Conservation (phyloP, 176 grass and related monocot genomes). For the Aechmea fasciata region DNA sequence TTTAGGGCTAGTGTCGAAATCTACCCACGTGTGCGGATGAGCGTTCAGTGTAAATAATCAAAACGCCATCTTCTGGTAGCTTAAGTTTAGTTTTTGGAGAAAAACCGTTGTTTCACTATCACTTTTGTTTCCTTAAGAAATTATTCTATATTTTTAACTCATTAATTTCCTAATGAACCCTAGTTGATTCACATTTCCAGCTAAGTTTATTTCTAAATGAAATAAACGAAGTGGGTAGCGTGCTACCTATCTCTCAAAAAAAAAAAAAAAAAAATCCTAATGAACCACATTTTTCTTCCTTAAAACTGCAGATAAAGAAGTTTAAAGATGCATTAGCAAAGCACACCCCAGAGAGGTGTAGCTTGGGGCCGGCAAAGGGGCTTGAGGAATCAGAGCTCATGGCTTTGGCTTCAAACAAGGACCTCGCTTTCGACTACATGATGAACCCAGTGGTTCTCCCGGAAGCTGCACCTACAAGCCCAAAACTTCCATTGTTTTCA, state of each 20-base stretch:
- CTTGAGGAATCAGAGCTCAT: slow-evolving; percentile 66
- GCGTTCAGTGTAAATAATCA: too few species aligned
- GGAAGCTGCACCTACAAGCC: slow-evolving; percentile 3
- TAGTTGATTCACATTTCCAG: too few species aligned
- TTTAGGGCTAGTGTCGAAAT: too few species aligned
- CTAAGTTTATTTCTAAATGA: too few species aligned
- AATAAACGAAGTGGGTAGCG: too few species aligned
- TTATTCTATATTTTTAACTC: too few species aligned
- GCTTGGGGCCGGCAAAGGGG: slow-evolving; percentile 59
- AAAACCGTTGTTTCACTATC: background rate
- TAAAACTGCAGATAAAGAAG: slow-evolving; percentile 73
- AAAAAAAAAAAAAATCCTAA: too few species aligned
- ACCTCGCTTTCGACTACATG: slow-evolving; percentile 64
- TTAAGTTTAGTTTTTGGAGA: too few species aligned
- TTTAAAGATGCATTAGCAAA: slow-evolving; percentile 88
- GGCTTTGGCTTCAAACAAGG: slow-evolving; percentile 74
- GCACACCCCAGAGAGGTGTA: slow-evolving; percentile 76
- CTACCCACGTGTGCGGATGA: too few species aligned
- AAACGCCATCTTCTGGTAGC: too few species aligned
- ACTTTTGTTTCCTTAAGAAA: background rate
- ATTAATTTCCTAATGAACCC: background rate
- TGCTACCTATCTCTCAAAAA: too few species aligned
- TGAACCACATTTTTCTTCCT: background rate
- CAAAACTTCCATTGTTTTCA: slow-evolving; percentile 20
- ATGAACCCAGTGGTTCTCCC: slow-evolving; percentile 34